Percentiles rank a stretch among this genome's conserved stretches.
phyloP scores from a whole-genome alignment of 139 green algal species.

The Spirogloea muscicola region DNA sequence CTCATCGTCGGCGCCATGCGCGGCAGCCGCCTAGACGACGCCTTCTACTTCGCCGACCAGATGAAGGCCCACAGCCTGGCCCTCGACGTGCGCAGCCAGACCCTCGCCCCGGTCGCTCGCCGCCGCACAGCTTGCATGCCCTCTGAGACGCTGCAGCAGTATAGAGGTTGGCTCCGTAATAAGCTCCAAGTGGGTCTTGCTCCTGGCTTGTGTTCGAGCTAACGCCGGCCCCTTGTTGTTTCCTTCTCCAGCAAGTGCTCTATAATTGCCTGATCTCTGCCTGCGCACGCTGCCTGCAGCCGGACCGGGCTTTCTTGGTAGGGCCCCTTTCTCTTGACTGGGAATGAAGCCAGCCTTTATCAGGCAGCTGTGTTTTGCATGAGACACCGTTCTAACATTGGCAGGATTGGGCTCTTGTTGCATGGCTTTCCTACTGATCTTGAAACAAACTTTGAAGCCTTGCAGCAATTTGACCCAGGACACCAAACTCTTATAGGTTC shows the following conservation, averaged over 20 bases:
- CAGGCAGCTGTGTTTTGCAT: too few species aligned
- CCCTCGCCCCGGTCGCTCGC: not conserved
- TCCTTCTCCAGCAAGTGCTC: constrained; percentile 9
- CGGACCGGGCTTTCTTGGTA: constrained; percentile 23
- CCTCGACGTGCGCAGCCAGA: constrained; percentile 12
- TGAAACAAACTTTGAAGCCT: not conserved
- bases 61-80: constrained; percentile 38
- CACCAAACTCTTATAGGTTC: too few species aligned
- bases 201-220: not conserved
- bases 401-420: not conserved
- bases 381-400: constrained; percentile 1
- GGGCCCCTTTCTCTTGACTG: not conserved
- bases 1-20: constrained; percentile 41
- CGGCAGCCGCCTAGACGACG: constrained; percentile 30
- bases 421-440: not conserved
- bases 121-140: not conserved
- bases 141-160: not conserved
- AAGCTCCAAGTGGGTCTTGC: not conserved
- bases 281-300: constrained; percentile 19
- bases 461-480: too few species aligned
- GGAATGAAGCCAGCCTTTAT: too few species aligned
- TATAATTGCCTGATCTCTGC: constrained; percentile 34
- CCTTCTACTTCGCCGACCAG: constrained; percentile 43
- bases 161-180: not conserved
- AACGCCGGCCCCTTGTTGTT: not conserved